These are phyloP conservation scores for Syncephalastrum contaminatum DNA, from an alignment of 371 early-diverging fungal species.

Conservation along the genomic window DNA sequence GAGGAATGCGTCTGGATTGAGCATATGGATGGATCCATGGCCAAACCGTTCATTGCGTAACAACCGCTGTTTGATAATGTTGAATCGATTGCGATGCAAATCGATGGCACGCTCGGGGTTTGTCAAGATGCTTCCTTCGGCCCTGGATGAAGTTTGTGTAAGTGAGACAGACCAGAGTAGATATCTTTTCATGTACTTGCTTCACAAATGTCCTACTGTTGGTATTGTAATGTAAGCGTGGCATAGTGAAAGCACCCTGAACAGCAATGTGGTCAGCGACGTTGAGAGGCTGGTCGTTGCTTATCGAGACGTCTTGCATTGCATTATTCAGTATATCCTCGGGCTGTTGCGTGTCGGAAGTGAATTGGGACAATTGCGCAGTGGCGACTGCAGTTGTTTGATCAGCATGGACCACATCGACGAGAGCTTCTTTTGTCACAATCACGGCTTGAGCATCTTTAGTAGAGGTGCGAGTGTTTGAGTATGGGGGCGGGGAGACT, in stretches of 20 bases:
- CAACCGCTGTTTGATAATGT: conserved; percentile 75
- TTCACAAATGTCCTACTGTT: conserved; percentile 63
- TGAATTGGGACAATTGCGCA: neutral
- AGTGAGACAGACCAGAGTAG: no score
- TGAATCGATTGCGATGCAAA: conserved; percentile 72
- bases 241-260: conserved; percentile 73
- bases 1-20: conserved; percentile 29
- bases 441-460: conserved; percentile 20
- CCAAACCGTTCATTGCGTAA: conserved; percentile 81
- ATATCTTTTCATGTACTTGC: conserved; percentile 16
- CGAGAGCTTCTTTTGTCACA: conserved; percentile 31
- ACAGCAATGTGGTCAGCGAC: conserved; percentile 67
- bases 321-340: conserved; percentile 30
- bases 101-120: conserved; percentile 51
- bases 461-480: neutral
- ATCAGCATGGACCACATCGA: conserved; percentile 24
- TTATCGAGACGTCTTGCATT: conserved; percentile 30
- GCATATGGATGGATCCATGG: conserved; percentile 55
- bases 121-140: conserved; percentile 16
- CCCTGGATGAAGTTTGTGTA: neutral
- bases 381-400: conserved; percentile 28
- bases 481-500: neutral
- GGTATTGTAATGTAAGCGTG: conserved; percentile 65
- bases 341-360: conserved; percentile 23
- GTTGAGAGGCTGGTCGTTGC: conserved; percentile 40